Evolutionary conservation across 2,329 filamentous ascomycete species (phyloP), one percentile per base, ranked within the genome.

Genomic region (Trichoderma sp.): DNA sequence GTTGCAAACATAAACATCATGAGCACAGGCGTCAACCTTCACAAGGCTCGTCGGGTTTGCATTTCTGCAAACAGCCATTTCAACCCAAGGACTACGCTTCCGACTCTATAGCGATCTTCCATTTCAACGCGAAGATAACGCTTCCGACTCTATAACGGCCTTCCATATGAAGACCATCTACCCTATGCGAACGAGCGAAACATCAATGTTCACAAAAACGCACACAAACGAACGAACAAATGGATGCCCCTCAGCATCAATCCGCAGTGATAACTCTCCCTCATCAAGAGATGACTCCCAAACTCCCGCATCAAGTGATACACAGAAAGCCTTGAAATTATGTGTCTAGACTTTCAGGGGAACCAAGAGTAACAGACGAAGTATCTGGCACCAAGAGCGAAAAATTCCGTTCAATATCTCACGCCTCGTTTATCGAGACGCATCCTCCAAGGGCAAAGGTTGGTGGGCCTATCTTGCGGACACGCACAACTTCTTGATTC

Each of bases 1-100:
- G 14, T 41, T 0, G 38, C 38, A 0, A 41, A 41, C 1, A 41
- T 41, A 1, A 18, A 45, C 16, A 45, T 45, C 41, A 45, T 45
- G 18, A 18, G 0, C 1, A 45, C 41, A 0, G 18, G 41, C 0
- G 41, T n/a, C 1, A 45, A 45, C 1, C 16, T 45, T 4, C 41
- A 45, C 41, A 1, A n/a, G 7, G 38, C 6, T n/a, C 2, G 1
- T 3, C 16, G 7, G 6, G 7, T 18, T 7, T 1, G 3, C 6
- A 4, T 18, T 45, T 3, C 7, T 18, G 41, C 18, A 45, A 45
- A n/a, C 41, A n/a, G 1, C 14, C 14, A 41, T 18, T 41, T 16
- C 14, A 16, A 6, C 14, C 33, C 33, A 35, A 33, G 6, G 18
- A 45, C 41, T n/a, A 9, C 7, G 3, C 41, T 45, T 18, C 16